These are phyloP conservation scores for Chrysoporthe cubensis DNA, from an alignment of 2,329 filamentous ascomycete genomes.

Conservation along the genomic window DNA sequence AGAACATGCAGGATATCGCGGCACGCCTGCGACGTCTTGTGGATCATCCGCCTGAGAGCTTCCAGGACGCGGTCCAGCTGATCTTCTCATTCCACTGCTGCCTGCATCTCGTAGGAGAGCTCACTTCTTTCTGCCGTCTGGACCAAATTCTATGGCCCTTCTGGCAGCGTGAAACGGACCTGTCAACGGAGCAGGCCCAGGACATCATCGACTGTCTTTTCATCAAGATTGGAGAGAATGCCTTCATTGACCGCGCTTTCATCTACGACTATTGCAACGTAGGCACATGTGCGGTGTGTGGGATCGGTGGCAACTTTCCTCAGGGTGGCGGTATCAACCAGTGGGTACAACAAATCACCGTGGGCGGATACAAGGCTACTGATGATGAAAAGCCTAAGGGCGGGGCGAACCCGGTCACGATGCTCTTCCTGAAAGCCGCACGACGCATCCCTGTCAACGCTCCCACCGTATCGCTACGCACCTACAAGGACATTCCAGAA, in stretches of 20 bases:
- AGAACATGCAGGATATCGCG: constrained; percentile 15
- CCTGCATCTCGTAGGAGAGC: constrained; percentile 24
- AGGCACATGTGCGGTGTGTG: constrained; percentile 20
- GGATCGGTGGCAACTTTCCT: constrained; percentile 17
- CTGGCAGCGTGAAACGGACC: constrained; percentile 11
- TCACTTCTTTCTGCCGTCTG: constrained; percentile 21
- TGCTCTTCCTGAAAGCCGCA: constrained; percentile 24
- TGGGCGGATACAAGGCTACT: constrained; percentile 21
- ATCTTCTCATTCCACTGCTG: constrained; percentile 26
- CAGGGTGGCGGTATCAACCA: constrained; percentile 25
- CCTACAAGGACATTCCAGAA: constrained; percentile 8
- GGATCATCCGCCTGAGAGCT: constrained; percentile 10
- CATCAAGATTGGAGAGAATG: constrained; percentile 26
- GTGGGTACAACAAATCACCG: constrained; percentile 27
- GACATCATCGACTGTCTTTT: constrained; percentile 26
- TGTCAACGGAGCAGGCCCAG: constrained; percentile 17
- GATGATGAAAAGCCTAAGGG: constrained; percentile 12
- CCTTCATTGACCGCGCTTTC: constrained; percentile 23
- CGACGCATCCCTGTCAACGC: constrained; percentile 26
- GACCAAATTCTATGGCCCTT: constrained; percentile 24
- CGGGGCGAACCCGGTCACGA: constrained; percentile 21
- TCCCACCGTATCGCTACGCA: constrained; percentile 21
- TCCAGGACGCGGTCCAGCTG: constrained; percentile 24
- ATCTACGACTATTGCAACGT: constrained; percentile 22
- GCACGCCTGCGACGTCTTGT: constrained; percentile 15